Evolutionary conservation across 495 filamentous ascomycete genomes (phyloP).

Genomic region (Neurospora sublineolata): DNA sequence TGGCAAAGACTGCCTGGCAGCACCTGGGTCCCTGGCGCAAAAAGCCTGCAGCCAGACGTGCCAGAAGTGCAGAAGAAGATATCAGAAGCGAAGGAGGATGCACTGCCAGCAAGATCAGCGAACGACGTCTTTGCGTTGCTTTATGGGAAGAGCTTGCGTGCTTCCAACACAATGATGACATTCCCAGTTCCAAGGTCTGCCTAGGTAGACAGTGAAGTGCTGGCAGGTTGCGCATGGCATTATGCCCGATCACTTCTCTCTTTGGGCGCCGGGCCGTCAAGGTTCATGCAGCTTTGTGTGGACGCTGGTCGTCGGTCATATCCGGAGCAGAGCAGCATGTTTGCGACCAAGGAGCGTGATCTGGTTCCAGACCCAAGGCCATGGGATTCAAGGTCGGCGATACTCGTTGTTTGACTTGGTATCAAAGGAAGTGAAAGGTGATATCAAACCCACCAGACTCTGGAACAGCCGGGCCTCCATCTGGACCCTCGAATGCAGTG

Average conservation of each 20-base stretch:
- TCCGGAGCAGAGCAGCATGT: background rate
- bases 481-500: background rate
- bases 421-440: background rate
- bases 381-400: background rate
- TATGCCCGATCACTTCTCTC: background rate
- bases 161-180: background rate
- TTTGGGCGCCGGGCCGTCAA: background rate
- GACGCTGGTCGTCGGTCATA: background rate
- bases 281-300: background rate
- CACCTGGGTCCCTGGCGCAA: background rate
- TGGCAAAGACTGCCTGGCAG: background rate
- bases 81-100: background rate
- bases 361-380: background rate
- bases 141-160: background rate
- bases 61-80: background rate
- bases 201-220: background rate
- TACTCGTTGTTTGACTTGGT: background rate
- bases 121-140: background rate
- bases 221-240: background rate
- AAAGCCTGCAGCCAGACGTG: background rate
- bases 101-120: background rate
- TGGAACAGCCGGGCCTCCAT: background rate
- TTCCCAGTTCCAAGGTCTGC: background rate
- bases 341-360: background rate
- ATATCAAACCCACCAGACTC: background rate